Conservation (phyloP, 192 early-diverging fungal species). For the Entomortierella chlamydospora region DNA sequence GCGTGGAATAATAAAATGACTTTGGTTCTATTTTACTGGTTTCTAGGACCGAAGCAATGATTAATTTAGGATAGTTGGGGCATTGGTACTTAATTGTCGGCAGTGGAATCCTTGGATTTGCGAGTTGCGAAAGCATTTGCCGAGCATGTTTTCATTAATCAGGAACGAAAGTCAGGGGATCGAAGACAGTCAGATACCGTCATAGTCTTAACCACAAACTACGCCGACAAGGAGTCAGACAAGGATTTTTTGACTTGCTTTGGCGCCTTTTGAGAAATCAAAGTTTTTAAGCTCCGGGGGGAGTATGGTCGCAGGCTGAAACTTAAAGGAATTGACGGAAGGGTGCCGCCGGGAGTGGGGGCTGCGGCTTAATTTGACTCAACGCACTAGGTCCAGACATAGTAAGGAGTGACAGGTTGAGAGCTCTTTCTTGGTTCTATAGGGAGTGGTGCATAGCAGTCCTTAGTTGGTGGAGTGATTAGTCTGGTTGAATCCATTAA, state of each 20-base stretch:
- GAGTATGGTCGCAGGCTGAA: conserved; percentile 81
- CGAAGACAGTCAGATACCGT: conserved; percentile 86
- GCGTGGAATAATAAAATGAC: conserved; percentile 80
- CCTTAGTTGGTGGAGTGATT: conserved; percentile 68
- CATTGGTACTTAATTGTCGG: conserved; percentile 84
- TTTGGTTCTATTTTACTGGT: conserved; percentile 73
- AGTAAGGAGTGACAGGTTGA: no score
- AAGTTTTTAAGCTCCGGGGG: conserved; percentile 84
- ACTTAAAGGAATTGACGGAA: no score
- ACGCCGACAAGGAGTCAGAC: conserved; percentile 84
- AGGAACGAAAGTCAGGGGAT: conserved; percentile 86
- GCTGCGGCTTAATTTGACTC: no score
- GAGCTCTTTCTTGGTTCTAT: no score
- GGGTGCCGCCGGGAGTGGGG: no score
- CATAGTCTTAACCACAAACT: conserved; percentile 87
- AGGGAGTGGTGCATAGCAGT: no score
- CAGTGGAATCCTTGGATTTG: conserved; percentile 91
- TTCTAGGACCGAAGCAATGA: conserved; percentile 75
- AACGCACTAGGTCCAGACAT: no score
- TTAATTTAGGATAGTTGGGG: conserved; percentile 87
- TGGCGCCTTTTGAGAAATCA: conserved; percentile 76
- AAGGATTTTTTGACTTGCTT: conserved; percentile 62
- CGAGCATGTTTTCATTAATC: conserved; percentile 72
- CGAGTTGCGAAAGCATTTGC: conserved; percentile 81
- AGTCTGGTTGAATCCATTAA: conserved; percentile 89